Evolutionary conservation across 805 yeast species (phyloP).

Genomic region (Yarrowia keelungensis): DNA sequence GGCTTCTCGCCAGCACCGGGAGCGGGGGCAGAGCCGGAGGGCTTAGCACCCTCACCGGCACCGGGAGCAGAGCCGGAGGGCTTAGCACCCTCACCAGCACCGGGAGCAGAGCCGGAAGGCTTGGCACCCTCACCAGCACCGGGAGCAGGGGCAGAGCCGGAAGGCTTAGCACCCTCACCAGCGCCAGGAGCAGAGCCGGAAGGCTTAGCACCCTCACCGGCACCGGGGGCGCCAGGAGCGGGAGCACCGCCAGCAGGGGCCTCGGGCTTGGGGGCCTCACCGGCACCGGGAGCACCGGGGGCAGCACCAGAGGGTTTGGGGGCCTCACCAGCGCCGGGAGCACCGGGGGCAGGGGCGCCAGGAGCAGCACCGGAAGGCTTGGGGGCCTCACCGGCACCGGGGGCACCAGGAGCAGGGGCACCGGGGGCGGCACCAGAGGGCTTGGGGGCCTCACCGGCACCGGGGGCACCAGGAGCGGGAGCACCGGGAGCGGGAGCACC

Average conservation of each 20-base stretch:
- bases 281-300: constrained; percentile 3
- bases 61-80: constrained; percentile 6
- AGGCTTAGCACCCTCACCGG: constrained; percentile 12
- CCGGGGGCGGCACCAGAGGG: neutral
- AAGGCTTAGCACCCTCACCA: constrained; percentile 17
- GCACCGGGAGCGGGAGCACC: constrained; percentile 11
- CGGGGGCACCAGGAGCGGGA: constrained; percentile 21
- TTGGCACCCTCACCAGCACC: neutral
- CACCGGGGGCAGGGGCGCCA: constrained; percentile 3
- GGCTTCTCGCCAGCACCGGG: constrained; percentile 3
- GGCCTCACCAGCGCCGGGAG: neutral
- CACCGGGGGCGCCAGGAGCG: neutral
- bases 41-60: neutral
- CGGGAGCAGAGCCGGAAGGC: constrained; percentile 6
- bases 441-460: neutral
- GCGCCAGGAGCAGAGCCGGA: constrained; percentile 1
- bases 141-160: constrained; percentile 9
- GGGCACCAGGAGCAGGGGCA: constrained; percentile 3
- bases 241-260: too few relatives aligned
- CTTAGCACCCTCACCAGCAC: constrained; percentile 6
- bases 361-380: constrained; percentile 13
- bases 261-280: neutral
- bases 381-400: constrained; percentile 14
- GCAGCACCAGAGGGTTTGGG: neutral
- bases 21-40: neutral